Conservation (phyloP, 2,329 filamentous ascomycete species). For the Fusarium sp. region DNA sequence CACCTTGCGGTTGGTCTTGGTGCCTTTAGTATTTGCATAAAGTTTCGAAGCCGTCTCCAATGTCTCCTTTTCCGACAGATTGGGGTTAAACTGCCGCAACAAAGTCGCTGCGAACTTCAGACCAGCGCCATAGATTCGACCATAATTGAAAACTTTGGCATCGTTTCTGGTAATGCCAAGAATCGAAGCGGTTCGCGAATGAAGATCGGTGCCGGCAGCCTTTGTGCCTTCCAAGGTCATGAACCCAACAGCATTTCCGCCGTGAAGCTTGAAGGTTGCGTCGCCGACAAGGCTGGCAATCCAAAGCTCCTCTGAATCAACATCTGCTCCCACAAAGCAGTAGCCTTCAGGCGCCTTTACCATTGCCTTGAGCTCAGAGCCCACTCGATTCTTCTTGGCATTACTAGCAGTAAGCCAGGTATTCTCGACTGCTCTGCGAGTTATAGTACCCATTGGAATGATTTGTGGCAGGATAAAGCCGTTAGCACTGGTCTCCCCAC, state of each 20-base stretch:
- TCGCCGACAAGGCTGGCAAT: slow-evolving; percentile 96
- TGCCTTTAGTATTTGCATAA: slow-evolving; percentile 90
- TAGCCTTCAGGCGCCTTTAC: slow-evolving; percentile 91
- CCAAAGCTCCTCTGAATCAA: slow-evolving; percentile 97
- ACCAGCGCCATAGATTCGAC: slow-evolving; percentile 97
- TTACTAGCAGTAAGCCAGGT: slow-evolving; percentile 99
- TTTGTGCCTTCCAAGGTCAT: slow-evolving; percentile 99
- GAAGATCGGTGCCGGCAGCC: slow-evolving; percentile 89
- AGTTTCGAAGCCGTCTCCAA: slow-evolving; percentile 78
- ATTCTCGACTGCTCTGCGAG: slow-evolving; percentile 91
- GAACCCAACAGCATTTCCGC: slow-evolving; percentile 96
- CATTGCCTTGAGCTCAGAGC: slow-evolving; percentile 97
- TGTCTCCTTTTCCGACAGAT: slow-evolving; percentile 81
- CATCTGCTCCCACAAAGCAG: slow-evolving; percentile 94
- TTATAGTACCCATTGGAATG: slow-evolving; percentile 98
- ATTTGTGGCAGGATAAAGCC: slow-evolving; percentile 95
- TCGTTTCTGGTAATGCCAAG: slow-evolving; percentile 94
- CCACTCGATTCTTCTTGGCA: slow-evolving; percentile 94
- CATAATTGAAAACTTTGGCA: slow-evolving; percentile 98
- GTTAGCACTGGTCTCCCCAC: slow-evolving; percentile 30
- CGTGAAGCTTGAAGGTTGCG: slow-evolving; percentile 92
- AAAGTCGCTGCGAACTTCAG: slow-evolving; percentile 91
- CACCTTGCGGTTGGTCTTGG: slow-evolving; percentile 78
- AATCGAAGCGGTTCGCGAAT: slow-evolving; percentile 92
- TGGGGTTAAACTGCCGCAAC: slow-evolving; percentile 91